Evolutionary conservation across 2,329 filamentous ascomycete species (phyloP).

Genomic region (Aspergillus viridinutans): DNA sequence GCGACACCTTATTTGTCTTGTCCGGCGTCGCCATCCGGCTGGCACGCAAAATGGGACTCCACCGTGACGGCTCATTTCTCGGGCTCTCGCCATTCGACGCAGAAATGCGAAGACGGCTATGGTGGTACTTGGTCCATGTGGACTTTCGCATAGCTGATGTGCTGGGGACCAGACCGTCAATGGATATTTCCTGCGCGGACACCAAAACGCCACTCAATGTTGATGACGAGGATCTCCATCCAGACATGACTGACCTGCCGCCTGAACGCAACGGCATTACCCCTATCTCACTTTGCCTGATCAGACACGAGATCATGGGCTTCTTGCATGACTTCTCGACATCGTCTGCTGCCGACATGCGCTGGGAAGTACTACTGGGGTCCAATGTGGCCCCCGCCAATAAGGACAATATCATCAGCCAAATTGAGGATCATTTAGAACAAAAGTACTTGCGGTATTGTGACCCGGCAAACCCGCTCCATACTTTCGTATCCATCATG

Average conservation of each 20-base stretch:
- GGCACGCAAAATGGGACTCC: slow-evolving; percentile 62
- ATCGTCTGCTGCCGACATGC: slow-evolving; percentile 4
- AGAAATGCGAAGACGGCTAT: slow-evolving; percentile 63
- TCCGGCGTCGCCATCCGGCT: slow-evolving; percentile 48
- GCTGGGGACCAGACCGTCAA: slow-evolving; percentile 45
- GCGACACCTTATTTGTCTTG: slow-evolving; percentile 52
- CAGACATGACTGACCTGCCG: slow-evolving; percentile 30
- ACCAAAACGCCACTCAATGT: slow-evolving; percentile 16
- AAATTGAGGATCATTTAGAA: slow-evolving; percentile 55
- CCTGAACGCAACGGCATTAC: slow-evolving; percentile 28
- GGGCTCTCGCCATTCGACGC: slow-evolving; percentile 52
- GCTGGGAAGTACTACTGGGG: slow-evolving; percentile 14
- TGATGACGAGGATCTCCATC: slow-evolving; percentile 23
- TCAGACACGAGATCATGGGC: slow-evolving; percentile 12
- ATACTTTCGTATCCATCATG: slow-evolving; percentile 57
- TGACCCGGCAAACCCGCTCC: slow-evolving; percentile 55
- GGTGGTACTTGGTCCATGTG: slow-evolving; percentile 66
- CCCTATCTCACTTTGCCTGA: slow-evolving; percentile 40
- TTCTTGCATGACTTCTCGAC: not conserved
- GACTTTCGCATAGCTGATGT: slow-evolving; percentile 66
- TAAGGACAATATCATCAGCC: not conserved
- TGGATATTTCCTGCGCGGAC: slow-evolving; percentile 12
- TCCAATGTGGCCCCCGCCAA: not conserved
- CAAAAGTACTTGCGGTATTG: slow-evolving; percentile 54
- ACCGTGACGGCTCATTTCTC: slow-evolving; percentile 55